phyloP scores from a whole-genome alignment of 768 basidiomycete genomes.

The Podaxis sp. region DNA sequence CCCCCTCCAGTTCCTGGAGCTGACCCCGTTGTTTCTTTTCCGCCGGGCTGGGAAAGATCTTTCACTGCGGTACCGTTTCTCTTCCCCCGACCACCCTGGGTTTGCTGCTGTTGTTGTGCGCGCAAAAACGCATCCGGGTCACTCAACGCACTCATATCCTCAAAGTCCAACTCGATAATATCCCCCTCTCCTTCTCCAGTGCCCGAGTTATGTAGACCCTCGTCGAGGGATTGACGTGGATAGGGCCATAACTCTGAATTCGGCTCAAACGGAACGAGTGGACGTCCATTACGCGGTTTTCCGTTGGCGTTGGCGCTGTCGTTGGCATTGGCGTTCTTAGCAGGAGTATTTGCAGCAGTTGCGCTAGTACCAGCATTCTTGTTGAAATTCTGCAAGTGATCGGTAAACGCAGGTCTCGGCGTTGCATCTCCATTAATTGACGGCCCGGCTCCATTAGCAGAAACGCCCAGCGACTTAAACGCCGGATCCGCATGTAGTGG shows the following conservation, averaged over 20 bases:
- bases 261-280: conserved; percentile 59
- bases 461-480: conserved; percentile 12
- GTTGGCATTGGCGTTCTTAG: background rate
- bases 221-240: conserved; percentile 45
- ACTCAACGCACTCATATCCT: conserved; percentile 71
- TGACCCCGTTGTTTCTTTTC: background rate
- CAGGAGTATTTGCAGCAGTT: background rate
- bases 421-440: conserved; percentile 15
- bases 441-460: background rate
- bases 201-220: conserved; percentile 18
- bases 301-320: conserved; percentile 11
- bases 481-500: conserved; percentile 25
- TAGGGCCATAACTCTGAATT: conserved; percentile 76
- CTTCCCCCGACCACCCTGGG: conserved; percentile 29
- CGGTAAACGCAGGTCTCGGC: conserved; percentile 21
- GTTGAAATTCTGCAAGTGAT: background rate
- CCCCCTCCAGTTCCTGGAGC: conserved; percentile 12
- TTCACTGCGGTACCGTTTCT: background rate
- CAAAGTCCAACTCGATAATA: conserved; percentile 75
- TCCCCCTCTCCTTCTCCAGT: conserved; percentile 29
- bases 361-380: background rate
- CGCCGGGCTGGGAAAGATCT: background rate
- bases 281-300: conserved; percentile 30
- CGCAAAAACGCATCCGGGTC: conserved; percentile 58
- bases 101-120: conserved; percentile 23